Conservation (phyloP, 2,329 filamentous ascomycete genomes). For the Paracamarosporium sp. region DNA sequence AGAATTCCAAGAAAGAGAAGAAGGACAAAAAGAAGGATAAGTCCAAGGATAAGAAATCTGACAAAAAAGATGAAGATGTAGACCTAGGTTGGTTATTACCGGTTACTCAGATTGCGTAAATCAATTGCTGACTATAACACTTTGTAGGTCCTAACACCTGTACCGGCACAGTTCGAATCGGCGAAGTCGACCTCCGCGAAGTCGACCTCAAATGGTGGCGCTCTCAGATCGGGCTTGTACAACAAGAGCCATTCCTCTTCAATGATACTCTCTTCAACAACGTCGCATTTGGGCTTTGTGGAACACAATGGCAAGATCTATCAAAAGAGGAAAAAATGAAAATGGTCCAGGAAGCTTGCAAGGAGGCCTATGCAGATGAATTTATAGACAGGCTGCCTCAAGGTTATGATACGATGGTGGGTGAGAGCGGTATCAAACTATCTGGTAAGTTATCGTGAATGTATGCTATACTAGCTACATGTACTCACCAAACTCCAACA, state of each 20-base stretch:
- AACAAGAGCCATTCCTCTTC: slow-evolving; percentile 51
- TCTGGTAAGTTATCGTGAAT: slow-evolving; percentile 58
- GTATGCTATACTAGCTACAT: not conserved
- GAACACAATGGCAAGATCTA: slow-evolving; percentile 57
- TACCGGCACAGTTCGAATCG: slow-evolving; percentile 39
- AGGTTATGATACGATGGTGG: slow-evolving; percentile 76
- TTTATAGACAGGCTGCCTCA: slow-evolving; percentile 51
- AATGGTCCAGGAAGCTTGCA: slow-evolving; percentile 55
- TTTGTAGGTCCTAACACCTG: slow-evolving; percentile 36
- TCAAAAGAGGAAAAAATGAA: slow-evolving; percentile 62
- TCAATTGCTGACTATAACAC: not conserved
- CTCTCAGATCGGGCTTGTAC: slow-evolving; percentile 52
- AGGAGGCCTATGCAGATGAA: slow-evolving; percentile 47
- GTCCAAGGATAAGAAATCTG: not conserved
- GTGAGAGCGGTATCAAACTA: slow-evolving; percentile 78
- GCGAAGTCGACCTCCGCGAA: slow-evolving; percentile 31
- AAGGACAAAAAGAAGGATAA: not conserved
- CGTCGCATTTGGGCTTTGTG: slow-evolving; percentile 46
- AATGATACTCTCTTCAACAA: slow-evolving; percentile 50
- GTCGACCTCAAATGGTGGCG: slow-evolving; percentile 54
- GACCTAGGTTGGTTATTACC: slow-evolving; percentile 2
- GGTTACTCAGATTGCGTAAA: not conserved
- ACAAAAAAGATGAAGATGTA: slow-evolving; percentile 6
- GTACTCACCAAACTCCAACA: not conserved
- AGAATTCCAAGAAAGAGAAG: slow-evolving; percentile 18